Percentiles rank a stretch among this genome's conserved stretches.
Evolutionary conservation across 495 filamentous ascomycete species (phyloP).

Genomic region (Penicillium lividum): DNA sequence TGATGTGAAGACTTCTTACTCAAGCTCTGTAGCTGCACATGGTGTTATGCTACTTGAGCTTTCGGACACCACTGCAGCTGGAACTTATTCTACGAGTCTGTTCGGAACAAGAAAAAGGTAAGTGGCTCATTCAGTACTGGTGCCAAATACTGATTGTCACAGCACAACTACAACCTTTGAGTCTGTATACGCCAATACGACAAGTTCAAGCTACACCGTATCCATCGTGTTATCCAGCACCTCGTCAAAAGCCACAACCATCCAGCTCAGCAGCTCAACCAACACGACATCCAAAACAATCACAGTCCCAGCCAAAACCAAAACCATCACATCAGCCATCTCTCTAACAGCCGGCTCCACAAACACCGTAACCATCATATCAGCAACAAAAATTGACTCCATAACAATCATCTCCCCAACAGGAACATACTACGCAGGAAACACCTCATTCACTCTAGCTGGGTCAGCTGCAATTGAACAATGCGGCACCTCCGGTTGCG

Average conservation of each 20-base stretch:
- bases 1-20: slow-evolving; percentile 40
- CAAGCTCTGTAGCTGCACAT: slow-evolving; percentile 38
- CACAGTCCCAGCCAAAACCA: slow-evolving; percentile 10
- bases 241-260: background rate
- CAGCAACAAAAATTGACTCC: background rate
- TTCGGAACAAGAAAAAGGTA: slow-evolving; percentile 29
- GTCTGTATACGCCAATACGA: slow-evolving; percentile 39
- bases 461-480: slow-evolving; percentile 30
- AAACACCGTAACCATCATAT: slow-evolving; percentile 35
- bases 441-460: slow-evolving; percentile 31
- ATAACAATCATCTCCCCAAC: slow-evolving; percentile 34
- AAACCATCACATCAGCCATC: slow-evolving; percentile 18
- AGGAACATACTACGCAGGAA: slow-evolving; percentile 38
- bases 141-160: background rate
- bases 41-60: slow-evolving; percentile 48
- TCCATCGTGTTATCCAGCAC: slow-evolving; percentile 25
- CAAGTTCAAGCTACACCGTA: slow-evolving; percentile 33
- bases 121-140: background rate
- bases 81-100: slow-evolving; percentile 20
- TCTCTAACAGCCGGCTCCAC: slow-evolving; percentile 30
- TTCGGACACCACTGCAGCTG: slow-evolving; percentile 31
- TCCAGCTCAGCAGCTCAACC: background rate
- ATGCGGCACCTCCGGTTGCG: slow-evolving; percentile 36
- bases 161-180: slow-evolving; percentile 29
- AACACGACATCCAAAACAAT: background rate